A percentile compares a stretch with the other conserved stretches of the same genome.
Conservation (phyloP, 495 filamentous ascomycete species). For the Aspergillus wentii region DNA sequence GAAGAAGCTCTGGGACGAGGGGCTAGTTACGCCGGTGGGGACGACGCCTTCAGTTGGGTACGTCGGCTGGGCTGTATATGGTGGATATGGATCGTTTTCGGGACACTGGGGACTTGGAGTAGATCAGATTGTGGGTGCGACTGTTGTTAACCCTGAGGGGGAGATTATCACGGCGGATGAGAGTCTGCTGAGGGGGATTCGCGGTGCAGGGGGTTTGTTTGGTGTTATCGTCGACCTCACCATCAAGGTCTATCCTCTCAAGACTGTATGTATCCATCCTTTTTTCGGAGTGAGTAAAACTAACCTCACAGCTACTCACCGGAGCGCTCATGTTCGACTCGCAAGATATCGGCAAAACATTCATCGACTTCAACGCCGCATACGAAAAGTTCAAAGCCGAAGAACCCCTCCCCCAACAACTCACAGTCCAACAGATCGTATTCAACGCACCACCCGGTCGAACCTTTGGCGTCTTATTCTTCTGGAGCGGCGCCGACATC, state of each 20-base stretch:
- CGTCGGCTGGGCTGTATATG: constrained; percentile 34
- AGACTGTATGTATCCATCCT: constrained; percentile 17
- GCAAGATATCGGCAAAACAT: constrained; percentile 11
- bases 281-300: background rate
- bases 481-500: constrained; percentile 25
- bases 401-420: constrained; percentile 17
- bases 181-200: constrained; percentile 25
- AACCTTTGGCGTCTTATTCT: constrained; percentile 16
- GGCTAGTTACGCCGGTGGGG: constrained; percentile 24
- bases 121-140: constrained; percentile 37
- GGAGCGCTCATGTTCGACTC: constrained; percentile 30
- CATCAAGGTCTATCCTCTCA: constrained; percentile 30
- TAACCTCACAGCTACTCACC: constrained; percentile 19
- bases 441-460: constrained; percentile 19
- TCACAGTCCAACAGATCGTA: constrained; percentile 22
- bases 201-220: constrained; percentile 33
- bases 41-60: constrained; percentile 26
- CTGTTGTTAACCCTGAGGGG: constrained; percentile 28
- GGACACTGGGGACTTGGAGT: constrained; percentile 30
- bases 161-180: constrained; percentile 26
- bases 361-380: constrained; percentile 18
- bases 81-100: constrained; percentile 36
- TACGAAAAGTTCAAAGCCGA: constrained; percentile 13
- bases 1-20: constrained; percentile 17
- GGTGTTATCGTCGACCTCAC: constrained; percentile 37